phyloP scores from a whole-genome alignment of 2,329 filamentous ascomycete species.

The Sphaerulina vaccinii region DNA sequence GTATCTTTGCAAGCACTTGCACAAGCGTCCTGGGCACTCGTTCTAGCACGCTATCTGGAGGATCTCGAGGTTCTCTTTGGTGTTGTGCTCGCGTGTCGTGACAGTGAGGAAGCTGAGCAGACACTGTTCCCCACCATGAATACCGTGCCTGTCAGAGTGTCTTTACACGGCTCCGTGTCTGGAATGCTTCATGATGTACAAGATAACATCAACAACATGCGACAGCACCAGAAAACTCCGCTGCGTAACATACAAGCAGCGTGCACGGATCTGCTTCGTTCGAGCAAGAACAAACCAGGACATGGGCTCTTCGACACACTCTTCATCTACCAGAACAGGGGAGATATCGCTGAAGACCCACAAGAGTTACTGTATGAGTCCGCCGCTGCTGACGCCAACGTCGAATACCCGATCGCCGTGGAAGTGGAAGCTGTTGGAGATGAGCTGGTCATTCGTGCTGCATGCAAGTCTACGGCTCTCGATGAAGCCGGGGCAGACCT shows the following conservation, averaged over 20 bases:
- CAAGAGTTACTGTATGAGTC: conserved; percentile 57
- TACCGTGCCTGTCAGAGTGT: conserved; percentile 71
- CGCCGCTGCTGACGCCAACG: conserved; percentile 61
- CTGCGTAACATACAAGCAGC: conserved; percentile 66
- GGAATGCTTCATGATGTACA: conserved; percentile 74
- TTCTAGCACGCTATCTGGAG: conserved; percentile 62
- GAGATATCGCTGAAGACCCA: conserved; percentile 34
- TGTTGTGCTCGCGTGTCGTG: conserved; percentile 79
- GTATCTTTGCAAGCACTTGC: conserved; percentile 76
- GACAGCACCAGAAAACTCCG: conserved; percentile 74
- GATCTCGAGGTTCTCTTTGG: conserved; percentile 79
- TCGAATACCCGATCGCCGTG: conserved; percentile 79
- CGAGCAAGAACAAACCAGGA: conserved; percentile 33
- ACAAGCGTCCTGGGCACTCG: conserved; percentile 72
- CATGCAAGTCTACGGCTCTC: conserved; percentile 61
- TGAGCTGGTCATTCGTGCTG: conserved; percentile 67
- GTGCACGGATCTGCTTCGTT: conserved; percentile 15
- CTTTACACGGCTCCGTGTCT: conserved; percentile 66
- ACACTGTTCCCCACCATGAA: conserved; percentile 91
- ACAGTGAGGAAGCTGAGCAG: conserved; percentile 64
- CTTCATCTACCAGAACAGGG: conserved; percentile 64
- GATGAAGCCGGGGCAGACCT: conserved; percentile 46
- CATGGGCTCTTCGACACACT: conserved; percentile 60
- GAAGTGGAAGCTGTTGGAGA: conserved; percentile 68
- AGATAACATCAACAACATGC: conserved; percentile 62